A percentile compares a stretch with the other conserved stretches of the same genome.
phyloP scores from a whole-genome alignment of 2,329 filamentous ascomycete species.

The Fusarium falciforme region DNA sequence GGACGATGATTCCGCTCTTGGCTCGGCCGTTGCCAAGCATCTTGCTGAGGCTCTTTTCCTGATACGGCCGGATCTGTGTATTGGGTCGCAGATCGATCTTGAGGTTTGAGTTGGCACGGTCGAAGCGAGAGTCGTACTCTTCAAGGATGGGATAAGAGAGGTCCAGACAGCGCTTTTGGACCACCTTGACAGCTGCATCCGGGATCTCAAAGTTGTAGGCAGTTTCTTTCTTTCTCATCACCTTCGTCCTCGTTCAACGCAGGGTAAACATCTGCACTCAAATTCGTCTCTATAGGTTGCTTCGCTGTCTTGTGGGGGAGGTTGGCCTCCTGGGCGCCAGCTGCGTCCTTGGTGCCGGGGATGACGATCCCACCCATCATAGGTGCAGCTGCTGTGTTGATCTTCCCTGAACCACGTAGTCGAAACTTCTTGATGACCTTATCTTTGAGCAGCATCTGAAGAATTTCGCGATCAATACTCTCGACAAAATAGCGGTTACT shows the following conservation, averaged over 20 bases:
- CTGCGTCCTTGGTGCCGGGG: slow-evolving; percentile 87
- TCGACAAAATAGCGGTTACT: slow-evolving; percentile 90
- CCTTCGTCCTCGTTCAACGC: slow-evolving; percentile 72
- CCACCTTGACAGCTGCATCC: slow-evolving; percentile 77
- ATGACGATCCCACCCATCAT: slow-evolving; percentile 85
- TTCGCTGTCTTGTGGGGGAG: not conserved
- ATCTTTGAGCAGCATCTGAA: slow-evolving; percentile 83
- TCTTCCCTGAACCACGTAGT: slow-evolving; percentile 71
- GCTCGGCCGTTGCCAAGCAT: slow-evolving; percentile 98
- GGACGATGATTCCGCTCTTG: slow-evolving; percentile 92
- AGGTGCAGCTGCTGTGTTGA: slow-evolving; percentile 79
- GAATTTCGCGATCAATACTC: slow-evolving; percentile 80
- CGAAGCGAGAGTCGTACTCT: slow-evolving; percentile 93
- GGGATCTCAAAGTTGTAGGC: slow-evolving; percentile 87
- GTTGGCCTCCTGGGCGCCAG: slow-evolving; percentile 78
- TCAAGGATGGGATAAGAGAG: slow-evolving; percentile 85
- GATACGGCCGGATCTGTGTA: slow-evolving; percentile 87
- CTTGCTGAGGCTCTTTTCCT: slow-evolving; percentile 94
- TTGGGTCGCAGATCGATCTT: slow-evolving; percentile 87
- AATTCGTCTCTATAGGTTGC: not conserved
- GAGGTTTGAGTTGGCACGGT: slow-evolving; percentile 82
- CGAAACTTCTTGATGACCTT: slow-evolving; percentile 79
- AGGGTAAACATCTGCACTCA: not conserved
- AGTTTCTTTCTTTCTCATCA: slow-evolving; percentile 77
- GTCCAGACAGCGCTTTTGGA: slow-evolving; percentile 84